Evolutionary conservation across 768 basidiomycete species (phyloP).

Genomic region (Tricholomella constricta): DNA sequence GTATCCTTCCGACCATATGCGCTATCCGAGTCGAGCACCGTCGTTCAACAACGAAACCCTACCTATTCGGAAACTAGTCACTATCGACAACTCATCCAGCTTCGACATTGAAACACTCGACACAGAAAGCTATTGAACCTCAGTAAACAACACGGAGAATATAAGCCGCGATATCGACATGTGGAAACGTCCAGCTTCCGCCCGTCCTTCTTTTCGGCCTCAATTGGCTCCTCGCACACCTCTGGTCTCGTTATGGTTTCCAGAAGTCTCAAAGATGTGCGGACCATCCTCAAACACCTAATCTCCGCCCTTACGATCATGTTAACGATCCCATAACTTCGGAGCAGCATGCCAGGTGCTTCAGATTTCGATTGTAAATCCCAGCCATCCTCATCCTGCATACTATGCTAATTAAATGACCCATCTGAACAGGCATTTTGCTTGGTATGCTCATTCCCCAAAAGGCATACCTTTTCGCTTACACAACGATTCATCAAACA

Average conservation of each 20-base stretch:
- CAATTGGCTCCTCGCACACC: conserved; percentile 58
- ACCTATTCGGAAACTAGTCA: conserved; percentile 44
- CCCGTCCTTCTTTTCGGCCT: conserved; percentile 49
- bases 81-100: conserved; percentile 47
- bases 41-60: conserved; percentile 35
- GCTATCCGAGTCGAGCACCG: conserved; percentile 46
- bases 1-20: conserved; percentile 60
- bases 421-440: conserved; percentile 38
- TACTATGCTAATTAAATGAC: background rate
- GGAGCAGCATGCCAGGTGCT: conserved; percentile 59
- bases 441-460: conserved; percentile 37
- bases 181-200: conserved; percentile 43
- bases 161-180: conserved; percentile 48
- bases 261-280: conserved; percentile 32
- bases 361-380: conserved; percentile 48
- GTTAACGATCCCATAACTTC: conserved; percentile 49
- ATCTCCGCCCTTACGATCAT: conserved; percentile 42
- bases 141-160: conserved; percentile 21
- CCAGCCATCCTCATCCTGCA: too few species aligned
- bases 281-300: conserved; percentile 38
- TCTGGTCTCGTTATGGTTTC: conserved; percentile 47
- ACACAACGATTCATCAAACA: conserved; percentile 36
- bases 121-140: conserved; percentile 35
- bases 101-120: conserved; percentile 46
- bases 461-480: background rate